Evolutionary conservation across 208 protist species (phyloP).

Genomic region (Leptomonas pyrrhocoris): DNA sequence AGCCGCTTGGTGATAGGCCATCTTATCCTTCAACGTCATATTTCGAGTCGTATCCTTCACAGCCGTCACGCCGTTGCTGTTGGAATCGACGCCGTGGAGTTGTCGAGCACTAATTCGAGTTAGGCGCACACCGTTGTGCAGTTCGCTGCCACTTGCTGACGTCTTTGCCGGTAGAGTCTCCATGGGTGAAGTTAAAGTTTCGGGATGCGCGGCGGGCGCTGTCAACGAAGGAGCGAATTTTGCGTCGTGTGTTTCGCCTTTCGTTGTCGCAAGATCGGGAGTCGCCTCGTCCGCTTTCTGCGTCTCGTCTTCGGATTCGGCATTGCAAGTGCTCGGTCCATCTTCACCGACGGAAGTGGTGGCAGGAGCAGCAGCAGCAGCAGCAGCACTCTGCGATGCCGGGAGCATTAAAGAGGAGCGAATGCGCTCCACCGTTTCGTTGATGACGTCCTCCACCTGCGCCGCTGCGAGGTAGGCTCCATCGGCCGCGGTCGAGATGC

Average conservation of each 20-base stretch:
- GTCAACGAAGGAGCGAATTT: not conserved
- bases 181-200: not conserved
- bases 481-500: constrained; percentile 47
- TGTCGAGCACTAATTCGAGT: constrained; percentile 1
- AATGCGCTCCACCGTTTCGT: constrained; percentile 68
- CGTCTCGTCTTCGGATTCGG: too few species aligned
- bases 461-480: constrained; percentile 44
- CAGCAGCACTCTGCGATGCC: not conserved
- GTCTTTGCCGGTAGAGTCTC: not conserved
- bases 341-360: not conserved
- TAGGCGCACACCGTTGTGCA: constrained; percentile 1
- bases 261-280: not conserved
- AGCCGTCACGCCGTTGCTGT: not conserved
- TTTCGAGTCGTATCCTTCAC: constrained; percentile 9
- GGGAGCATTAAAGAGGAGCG: constrained; percentile 33
- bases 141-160: not conserved
- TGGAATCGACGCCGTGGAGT: not conserved
- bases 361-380: not conserved
- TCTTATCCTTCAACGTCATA: constrained; percentile 51
- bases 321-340: not conserved
- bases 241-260: not conserved
- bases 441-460: constrained; percentile 69
- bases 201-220: not conserved
- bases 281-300: too few species aligned
- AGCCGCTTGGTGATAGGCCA: constrained; percentile 53